These are phyloP conservation scores for Heteromeles arbutifolia DNA, from an alignment of 306 rosid genomes.

Conservation along the genomic window DNA sequence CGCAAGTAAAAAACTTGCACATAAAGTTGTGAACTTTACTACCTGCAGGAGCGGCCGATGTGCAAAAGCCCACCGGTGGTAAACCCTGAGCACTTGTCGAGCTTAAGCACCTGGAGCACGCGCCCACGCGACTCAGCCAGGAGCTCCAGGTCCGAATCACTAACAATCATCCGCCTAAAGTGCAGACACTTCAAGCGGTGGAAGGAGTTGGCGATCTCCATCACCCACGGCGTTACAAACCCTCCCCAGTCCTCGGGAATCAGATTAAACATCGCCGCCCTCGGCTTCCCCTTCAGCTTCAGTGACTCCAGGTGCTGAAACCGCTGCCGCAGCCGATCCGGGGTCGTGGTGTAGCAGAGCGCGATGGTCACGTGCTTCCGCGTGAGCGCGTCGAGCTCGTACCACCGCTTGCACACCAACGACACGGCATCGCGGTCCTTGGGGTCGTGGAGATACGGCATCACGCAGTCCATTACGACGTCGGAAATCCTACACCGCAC, in stretches of 20 bases:
- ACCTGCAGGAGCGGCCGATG: conserved; percentile 79
- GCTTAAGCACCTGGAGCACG: conserved; percentile 56
- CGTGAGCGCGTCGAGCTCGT: conserved; percentile 76
- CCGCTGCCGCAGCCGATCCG: conserved; percentile 57
- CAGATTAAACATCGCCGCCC: conserved; percentile 93
- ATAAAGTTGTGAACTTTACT: background rate
- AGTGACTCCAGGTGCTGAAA: conserved; percentile 73
- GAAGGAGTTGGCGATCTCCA: conserved; percentile 51
- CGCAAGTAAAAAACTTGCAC: background rate
- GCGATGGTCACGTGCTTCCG: conserved; percentile 96
- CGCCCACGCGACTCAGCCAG: conserved; percentile 62
- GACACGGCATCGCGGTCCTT: conserved; percentile 79
- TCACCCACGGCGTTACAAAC: conserved; percentile 74
- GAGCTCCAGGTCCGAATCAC: conserved; percentile 70
- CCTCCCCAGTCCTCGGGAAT: conserved; percentile 99
- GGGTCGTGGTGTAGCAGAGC: conserved; percentile 81
- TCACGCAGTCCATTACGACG: conserved; percentile 55
- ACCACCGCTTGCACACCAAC: conserved; percentile 79
- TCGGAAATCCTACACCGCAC: conserved; percentile 33
- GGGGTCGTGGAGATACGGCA: conserved; percentile 74
- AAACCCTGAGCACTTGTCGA: conserved; percentile 93
- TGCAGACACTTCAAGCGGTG: conserved; percentile 66
- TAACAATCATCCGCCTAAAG: conserved; percentile 88
- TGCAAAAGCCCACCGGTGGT: conserved; percentile 73
- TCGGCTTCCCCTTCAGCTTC: conserved; percentile 80